phyloP scores from a whole-genome alignment of 1,139 yeast species.

The Candida sp. region DNA sequence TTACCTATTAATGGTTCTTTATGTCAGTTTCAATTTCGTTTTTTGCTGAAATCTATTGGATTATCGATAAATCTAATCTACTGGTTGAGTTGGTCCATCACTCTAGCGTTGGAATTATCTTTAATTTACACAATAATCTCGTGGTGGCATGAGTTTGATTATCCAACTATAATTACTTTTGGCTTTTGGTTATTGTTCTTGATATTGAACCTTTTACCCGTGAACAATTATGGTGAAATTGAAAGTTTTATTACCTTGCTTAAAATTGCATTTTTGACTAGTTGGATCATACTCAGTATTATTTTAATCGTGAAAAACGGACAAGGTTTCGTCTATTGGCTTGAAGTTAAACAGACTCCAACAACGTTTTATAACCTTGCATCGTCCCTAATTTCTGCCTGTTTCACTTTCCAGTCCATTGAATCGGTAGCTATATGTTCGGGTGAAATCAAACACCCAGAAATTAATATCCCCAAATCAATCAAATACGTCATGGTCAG shows the following conservation, averaged over 20 bases:
- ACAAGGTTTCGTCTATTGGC: slow-evolving; percentile 9
- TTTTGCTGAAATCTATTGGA: slow-evolving; percentile 16
- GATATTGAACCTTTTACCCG: slow-evolving; percentile 17
- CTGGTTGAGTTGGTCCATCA: slow-evolving; percentile 26
- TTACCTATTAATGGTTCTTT: slow-evolving; percentile 19
- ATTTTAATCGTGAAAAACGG: slow-evolving; percentile 3
- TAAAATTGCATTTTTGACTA: slow-evolving; percentile 16
- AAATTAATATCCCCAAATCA: slow-evolving; percentile 10
- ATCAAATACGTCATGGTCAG: slow-evolving; percentile 13
- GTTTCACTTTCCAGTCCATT: slow-evolving; percentile 31
- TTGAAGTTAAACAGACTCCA: slow-evolving; percentile 5
- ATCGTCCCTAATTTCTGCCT: slow-evolving; percentile 25
- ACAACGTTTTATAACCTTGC: slow-evolving; percentile 6
- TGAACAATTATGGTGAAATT: slow-evolving; percentile 19
- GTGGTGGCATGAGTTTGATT: slow-evolving; percentile 11
- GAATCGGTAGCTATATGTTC: slow-evolving; percentile 34
- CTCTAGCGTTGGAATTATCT: slow-evolving; percentile 21
- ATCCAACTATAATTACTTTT: slow-evolving; percentile 10
- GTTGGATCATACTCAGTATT: slow-evolving; percentile 12
- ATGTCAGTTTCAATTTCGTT: slow-evolving; percentile 17
- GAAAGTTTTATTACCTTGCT: slow-evolving; percentile 17
- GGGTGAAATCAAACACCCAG: slow-evolving; percentile 17
- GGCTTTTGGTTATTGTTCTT: slow-evolving; percentile 15
- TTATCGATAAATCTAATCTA: slow-evolving; percentile 18
- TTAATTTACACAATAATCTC: slow-evolving; percentile 14